Evolutionary conservation across 306 rosid species (phyloP), one percentile per base, ranked within the genome.

Genomic region (Abrus precatorius): DNA sequence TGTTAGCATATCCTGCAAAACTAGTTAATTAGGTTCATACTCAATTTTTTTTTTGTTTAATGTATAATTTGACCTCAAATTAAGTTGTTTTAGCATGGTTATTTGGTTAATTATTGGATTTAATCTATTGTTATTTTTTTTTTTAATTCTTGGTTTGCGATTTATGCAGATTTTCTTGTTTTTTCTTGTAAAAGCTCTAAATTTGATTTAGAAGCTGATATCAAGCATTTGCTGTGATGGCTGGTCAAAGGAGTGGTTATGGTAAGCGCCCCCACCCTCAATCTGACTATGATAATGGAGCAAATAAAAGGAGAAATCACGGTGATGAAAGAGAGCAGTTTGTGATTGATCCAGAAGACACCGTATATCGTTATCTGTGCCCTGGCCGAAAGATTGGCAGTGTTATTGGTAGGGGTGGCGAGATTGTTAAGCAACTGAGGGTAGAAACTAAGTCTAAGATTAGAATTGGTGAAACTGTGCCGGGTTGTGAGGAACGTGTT

Each of bases 391-490:
- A 96, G 90, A 96, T 93, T 74, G 99, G 99, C 9, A 90, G 97
- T 89, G 91, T 96, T 41, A 96, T 96, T 83, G 99, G 99, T 30
- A 87, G 98, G 83, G 98, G 99, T 84, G 99, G 99, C 43, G 99
- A 96, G 90, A 96, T 96, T 79, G 97, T 96, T 69, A 93, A 93
- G 96, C 99, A 96, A 80, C 69, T 96, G 30, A 89, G 99, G 86
- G 33, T 76, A 20, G 98, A 93, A 83, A 96, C 99, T 1, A 91
- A 90, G 75, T 82, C 97, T 7, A 96, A 93, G 92, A 92, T 96
- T 69, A 85, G 99, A 83, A 96, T 96, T 84, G 97, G 98, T 49
- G 98, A 96, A 74, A 89, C 93, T n/a, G 93, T 92, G 38, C 91
- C 92, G 0, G 97, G 98, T 33, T 84, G 91, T 28, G 98, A 93